phyloP scores from a whole-genome alignment of 306 rosid species.

The Fragaria vesca region DNA sequence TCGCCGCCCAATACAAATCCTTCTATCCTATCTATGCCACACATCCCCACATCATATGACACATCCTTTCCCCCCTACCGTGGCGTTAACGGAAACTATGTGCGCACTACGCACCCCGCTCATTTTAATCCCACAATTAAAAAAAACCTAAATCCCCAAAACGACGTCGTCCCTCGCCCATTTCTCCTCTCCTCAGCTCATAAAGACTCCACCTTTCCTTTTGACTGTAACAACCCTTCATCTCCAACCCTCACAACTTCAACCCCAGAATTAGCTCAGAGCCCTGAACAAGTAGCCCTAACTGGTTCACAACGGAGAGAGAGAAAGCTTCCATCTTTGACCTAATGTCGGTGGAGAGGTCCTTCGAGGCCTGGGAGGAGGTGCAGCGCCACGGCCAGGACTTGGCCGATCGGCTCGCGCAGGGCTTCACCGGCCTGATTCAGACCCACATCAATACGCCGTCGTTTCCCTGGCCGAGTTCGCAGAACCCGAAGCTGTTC shows the following conservation, averaged over 20 bases:
- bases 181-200: background rate
- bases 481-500: conserved; percentile 67
- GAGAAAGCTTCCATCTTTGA: conserved; percentile 5
- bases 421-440: conserved; percentile 83
- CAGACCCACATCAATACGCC: conserved; percentile 80
- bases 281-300: conserved; percentile 25
- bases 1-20: background rate
- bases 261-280: background rate
- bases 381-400: conserved; percentile 96
- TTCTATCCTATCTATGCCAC: conserved; percentile 1
- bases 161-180: background rate
- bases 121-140: conserved; percentile 2
- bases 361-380: conserved; percentile 98
- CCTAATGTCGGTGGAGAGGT: conserved; percentile 78
- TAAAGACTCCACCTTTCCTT: background rate
- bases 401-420: conserved; percentile 90
- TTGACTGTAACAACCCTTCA: conserved; percentile 6
- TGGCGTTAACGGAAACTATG: background rate
- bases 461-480: conserved; percentile 77
- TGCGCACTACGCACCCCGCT: conserved; percentile 21
- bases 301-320: conserved; percentile 3
- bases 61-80: background rate
- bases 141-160: background rate
- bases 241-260: background rate
- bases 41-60: background rate